phyloP scores from a whole-genome alignment of 2,329 filamentous ascomycete species.

The Neurospora sp. region DNA sequence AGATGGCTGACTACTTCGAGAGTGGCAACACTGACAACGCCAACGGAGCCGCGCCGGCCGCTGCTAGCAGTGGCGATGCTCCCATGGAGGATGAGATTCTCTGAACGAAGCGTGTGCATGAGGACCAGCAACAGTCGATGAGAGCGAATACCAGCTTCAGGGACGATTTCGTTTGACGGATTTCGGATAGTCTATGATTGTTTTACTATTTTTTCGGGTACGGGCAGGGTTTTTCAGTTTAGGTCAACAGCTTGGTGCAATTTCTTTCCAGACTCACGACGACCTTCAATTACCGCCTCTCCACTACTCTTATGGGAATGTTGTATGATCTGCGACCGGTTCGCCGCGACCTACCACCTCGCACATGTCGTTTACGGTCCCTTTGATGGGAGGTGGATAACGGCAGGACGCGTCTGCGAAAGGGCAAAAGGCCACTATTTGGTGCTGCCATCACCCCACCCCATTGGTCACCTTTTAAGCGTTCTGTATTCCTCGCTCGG shows the following conservation, averaged over 20 bases:
- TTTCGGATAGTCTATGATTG: neutral
- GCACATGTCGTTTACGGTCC: neutral
- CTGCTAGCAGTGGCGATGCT: conserved; percentile 36
- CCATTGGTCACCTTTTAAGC: neutral
- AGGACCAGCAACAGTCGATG: neutral
- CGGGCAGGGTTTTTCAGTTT: neutral
- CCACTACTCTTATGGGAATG: neutral
- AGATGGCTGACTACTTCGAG: conserved; percentile 94
- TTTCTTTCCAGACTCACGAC: neutral
- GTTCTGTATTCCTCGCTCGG: neutral
- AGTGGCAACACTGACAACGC: conserved; percentile 30
- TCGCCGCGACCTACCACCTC: neutral
- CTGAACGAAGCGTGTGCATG: conserved; percentile 18
- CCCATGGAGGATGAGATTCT: conserved; percentile 59
- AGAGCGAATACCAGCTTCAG: neutral
- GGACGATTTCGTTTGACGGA: neutral
- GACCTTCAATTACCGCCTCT: neutral
- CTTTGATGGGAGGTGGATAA: neutral
- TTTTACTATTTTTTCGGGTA: neutral
- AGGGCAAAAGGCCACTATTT: neutral
- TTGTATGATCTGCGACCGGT: neutral
- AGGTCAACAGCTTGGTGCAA: neutral
- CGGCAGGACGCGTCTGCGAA: neutral
- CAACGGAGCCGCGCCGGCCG: conserved; percentile 33
- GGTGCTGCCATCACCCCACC: neutral